phyloP scores from a whole-genome alignment of 2,329 filamentous ascomycete species.

The Cladophialophora immunda region DNA sequence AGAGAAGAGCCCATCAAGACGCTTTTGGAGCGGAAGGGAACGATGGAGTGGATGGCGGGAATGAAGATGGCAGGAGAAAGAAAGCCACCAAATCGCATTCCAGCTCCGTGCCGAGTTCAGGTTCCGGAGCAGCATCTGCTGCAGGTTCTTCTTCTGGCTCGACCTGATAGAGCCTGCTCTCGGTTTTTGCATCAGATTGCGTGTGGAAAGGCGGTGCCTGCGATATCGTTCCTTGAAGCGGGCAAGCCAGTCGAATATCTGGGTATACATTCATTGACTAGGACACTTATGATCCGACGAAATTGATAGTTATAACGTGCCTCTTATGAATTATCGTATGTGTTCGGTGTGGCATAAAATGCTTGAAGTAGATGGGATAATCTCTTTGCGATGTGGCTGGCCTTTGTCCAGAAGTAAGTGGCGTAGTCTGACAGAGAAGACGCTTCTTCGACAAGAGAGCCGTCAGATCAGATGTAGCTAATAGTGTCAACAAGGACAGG shows the following conservation, averaged over 20 bases:
- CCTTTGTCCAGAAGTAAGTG: too few species aligned
- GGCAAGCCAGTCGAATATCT: neutral
- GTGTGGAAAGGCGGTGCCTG: neutral
- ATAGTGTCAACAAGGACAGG: too few species aligned
- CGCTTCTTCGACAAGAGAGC: too few species aligned
- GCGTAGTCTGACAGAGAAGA: too few species aligned
- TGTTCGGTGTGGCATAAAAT: neutral
- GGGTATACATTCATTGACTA: neutral
- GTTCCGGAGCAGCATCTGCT: slow-evolving; percentile 23
- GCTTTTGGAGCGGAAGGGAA: slow-evolving; percentile 37
- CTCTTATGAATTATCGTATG: neutral
- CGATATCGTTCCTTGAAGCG: neutral
- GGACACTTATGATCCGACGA: neutral
- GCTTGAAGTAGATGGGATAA: neutral
- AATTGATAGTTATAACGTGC: neutral
- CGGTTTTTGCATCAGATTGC: neutral
- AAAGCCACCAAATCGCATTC: slow-evolving; percentile 28
- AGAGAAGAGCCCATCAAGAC: slow-evolving; percentile 38
- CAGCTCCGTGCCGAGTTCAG: slow-evolving; percentile 20
- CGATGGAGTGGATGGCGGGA: slow-evolving; percentile 31
- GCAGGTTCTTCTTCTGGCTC: slow-evolving; percentile 28
- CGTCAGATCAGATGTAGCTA: too few species aligned
- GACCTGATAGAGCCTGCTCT: neutral
- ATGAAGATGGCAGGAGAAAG: slow-evolving; percentile 31
- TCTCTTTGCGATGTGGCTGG: too few species aligned